Evolutionary conservation across 495 filamentous ascomycete genomes (phyloP).

Genomic region (Aspergillus diversus): DNA sequence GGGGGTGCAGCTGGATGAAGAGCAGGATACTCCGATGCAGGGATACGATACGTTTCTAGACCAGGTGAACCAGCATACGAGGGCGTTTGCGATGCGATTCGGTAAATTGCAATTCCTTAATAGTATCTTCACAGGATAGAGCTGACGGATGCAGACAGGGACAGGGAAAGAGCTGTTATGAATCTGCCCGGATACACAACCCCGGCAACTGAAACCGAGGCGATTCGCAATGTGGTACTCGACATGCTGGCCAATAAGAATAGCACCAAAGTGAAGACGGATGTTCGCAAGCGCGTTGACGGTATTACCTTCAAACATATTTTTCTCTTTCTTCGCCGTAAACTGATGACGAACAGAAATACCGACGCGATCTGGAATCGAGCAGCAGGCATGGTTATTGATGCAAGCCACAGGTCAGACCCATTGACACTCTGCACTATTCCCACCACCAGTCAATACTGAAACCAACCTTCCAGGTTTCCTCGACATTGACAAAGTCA

Average conservation of each 20-base stretch:
- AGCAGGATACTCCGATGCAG: constrained; percentile 30
- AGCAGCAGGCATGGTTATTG: constrained; percentile 26
- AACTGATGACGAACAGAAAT: background rate
- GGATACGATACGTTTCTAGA: constrained; percentile 40
- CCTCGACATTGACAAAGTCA: constrained; percentile 33
- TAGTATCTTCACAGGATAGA: background rate
- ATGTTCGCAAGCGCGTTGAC: constrained; percentile 10
- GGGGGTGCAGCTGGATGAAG: constrained; percentile 7
- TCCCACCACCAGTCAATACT: background rate
- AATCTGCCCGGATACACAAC: background rate
- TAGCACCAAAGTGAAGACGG: constrained; percentile 1
- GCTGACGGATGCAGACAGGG: constrained; percentile 3
- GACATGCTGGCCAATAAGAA: constrained; percentile 3
- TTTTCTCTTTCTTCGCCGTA: background rate
- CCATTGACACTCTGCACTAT: too few species aligned
- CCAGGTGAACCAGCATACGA: constrained; percentile 32
- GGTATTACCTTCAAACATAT: background rate
- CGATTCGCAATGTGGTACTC: background rate
- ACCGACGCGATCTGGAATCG: constrained; percentile 12
- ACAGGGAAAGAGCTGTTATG: background rate
- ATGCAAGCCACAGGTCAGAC: constrained; percentile 25
- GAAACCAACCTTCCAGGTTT: constrained; percentile 24
- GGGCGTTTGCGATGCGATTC: constrained; percentile 28
- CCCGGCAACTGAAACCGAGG: background rate
- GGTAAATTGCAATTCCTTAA: constrained; percentile 1